Evolutionary conservation across 495 filamentous ascomycete genomes (phyloP), one percentile per base, ranked within the genome.

Genomic region (Cercophora newfieldiana): DNA sequence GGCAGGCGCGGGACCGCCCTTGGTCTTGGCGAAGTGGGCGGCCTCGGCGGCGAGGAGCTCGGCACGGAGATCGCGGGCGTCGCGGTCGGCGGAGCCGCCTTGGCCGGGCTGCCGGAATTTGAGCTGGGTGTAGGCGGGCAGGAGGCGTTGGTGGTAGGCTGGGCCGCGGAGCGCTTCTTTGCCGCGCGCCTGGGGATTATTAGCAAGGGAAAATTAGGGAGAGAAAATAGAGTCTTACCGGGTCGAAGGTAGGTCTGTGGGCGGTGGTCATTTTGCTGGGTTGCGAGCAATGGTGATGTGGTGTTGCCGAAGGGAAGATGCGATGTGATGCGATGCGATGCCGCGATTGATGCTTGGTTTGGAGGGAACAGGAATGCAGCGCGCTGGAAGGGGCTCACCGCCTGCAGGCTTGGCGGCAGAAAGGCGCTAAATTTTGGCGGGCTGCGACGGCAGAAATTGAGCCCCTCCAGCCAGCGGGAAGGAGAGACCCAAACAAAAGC

Each of bases 111-210:
- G 88, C 50, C 93, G 86, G 65, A 89, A 88, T 79, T 99, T 99
- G 70, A 99, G 87, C 71, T 90, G 87, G 33, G 89, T 97, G 73
- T 98, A 88, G 10, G 95, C 95, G 4, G 95, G 96, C 1, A 97
- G 88, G 12, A 98, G 89, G 60, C 95, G 89, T 82, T 97, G 95
- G 77, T 99, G 95, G 79, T 97, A 98, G 64, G 95, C 95, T 47
- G 92, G 91, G 18, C 95, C 95, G 70, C 93, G 89, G 61, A 91
- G 90, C 73, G 94, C 91, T 77, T 99, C 95, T 85, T 96, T 97
- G 69, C 96, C 95, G 74, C 89, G 89, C 48, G 95, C 94, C 91
- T 94, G 66, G 65, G 25, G 62, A 70, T 78, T 66, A 71, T 74
- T 63, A 64, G 55, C 12, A 60, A 12, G 6, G 18, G 44, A 3